Base-by-base conservation (phyloP, 164 flowering plant species). In the Aristolochia fimbriata region DNA sequence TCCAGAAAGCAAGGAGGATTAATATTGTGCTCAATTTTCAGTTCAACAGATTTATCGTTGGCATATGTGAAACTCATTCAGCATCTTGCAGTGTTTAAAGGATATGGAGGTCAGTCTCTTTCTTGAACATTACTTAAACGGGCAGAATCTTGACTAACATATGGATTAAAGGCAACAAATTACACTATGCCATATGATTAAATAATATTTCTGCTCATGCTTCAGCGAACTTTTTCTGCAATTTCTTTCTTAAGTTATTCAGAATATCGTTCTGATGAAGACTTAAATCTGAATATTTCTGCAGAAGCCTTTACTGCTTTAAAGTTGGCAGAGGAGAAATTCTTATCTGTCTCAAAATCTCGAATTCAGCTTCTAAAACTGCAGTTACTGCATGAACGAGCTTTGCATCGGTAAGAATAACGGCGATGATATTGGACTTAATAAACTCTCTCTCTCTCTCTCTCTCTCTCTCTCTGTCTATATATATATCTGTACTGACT, bases 241-340 rank as follows among this genome's bases (percentile, higher is more conserved):
- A 37, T 37, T 37, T 37, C 43, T 37, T 37, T 7, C 0, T 10
- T 37, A 37, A 10, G 10, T 27, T 27, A 27, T 27, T 27, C 30
- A 27, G 30, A 27, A 27, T 27, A 5, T 5, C 30, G 2, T 2
- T 37, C 43, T 37, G 43, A 37, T 37, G 43, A 37, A 81, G 85
- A 81, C 76, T 73, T 79, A 27, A 27, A 27, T 27, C 30, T 27
- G 30, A 27, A 27, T 27, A 27, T 47, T 58, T 60, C 19, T 70
- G 60, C 78, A 92, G 95, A 90, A 60, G 96, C 99, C 45, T 90
- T 86, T 75, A 59, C 77, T 68, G 97, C 97, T 56, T 78, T 88
- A 56, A 79, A 67, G 68, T 74, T 83, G 55, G 99, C 87, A 17
- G 97, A 90, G 68, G 84, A 76, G 70, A 86, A 78, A 71, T 86